Evolutionary conservation across 192 early-diverging fungal species (phyloP), one percentile per base, ranked within the genome.

Genomic region (Coemansia biformis): DNA sequence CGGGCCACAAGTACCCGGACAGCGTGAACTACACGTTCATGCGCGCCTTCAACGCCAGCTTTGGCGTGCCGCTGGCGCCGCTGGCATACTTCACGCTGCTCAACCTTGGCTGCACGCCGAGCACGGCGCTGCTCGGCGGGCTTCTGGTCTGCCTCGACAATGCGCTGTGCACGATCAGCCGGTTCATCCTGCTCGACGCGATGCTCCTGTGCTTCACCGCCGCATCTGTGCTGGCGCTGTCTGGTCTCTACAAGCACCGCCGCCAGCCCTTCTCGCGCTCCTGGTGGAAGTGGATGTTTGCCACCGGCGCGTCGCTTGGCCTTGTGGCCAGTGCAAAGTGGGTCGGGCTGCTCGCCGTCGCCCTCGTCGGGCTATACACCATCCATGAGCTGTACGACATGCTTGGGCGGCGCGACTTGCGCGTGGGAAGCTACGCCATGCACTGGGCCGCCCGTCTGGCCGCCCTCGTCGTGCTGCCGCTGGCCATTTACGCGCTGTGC

Each of bases 161-260:
- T 28, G 75, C 71, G 39, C 60, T 72, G 39, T 54, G 54, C 48
- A 78, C 76, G 16, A 96, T 95, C 57, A 87, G 81, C 50, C 84
- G 89, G 17, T 95, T 99, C 54, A 94, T 97, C 45, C 76, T 99
- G 28, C 73, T 99, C 34, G 96, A 99, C 57, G 88, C 93, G 10
- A 89, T 96, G 85, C 80, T 99, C 17, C 74, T 99, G 36, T 93
- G 87, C 48, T 91, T 93, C 48, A 99, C 92, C 18, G 59, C 64
- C 18, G 58, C 72, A 60, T 78, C 77, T 13, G 66, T 83, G 12
- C 85, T 86, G 53, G 85, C 79, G 21, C 62, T 95, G 15, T 63
- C 78, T 11, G 78, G 75, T 18, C 86, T 97, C 49, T 79, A 86
- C 54, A 91, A 88, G 59, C 67, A 85, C 53, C 84, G 85, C 18